A percentile compares a stretch with the other conserved stretches of the same genome.
Conservation (phyloP, 176 grass and related monocot genomes). For the Poa annua region DNA sequence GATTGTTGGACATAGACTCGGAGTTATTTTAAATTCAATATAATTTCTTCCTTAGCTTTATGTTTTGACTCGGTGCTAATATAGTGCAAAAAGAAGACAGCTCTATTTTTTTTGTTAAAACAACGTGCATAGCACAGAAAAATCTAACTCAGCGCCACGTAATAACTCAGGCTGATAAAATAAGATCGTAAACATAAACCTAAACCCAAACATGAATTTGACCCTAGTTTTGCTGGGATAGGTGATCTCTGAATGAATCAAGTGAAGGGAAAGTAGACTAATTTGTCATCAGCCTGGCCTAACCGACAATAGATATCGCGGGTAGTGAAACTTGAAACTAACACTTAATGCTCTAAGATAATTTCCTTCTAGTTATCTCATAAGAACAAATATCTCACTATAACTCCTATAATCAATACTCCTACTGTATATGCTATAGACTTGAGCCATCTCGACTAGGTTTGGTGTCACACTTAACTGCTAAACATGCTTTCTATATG, state of each 20-base stretch:
- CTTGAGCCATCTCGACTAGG: background rate
- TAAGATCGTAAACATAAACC: background rate
- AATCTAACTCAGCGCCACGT: constrained; percentile 13
- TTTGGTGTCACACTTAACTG: background rate
- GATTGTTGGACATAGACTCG: constrained; percentile 2
- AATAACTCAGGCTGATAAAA: background rate
- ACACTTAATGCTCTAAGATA: background rate
- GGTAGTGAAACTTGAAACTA: constrained; percentile 32
- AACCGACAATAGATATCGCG: background rate
- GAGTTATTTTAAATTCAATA: background rate
- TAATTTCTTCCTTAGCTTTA: background rate
- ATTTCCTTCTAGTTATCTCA: too few relatives aligned
- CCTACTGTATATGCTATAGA: background rate
- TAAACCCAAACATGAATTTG: background rate
- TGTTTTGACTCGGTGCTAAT: background rate
- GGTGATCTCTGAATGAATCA: background rate
- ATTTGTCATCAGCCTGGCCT: background rate
- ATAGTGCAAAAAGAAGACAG: background rate
- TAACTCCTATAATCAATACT: background rate
- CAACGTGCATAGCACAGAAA: background rate
- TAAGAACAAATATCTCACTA: too few relatives aligned
- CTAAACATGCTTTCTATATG: background rate
- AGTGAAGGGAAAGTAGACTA: background rate
- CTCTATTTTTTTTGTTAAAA: background rate
- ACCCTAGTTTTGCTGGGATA: background rate